phyloP scores from a whole-genome alignment of 305 asterid species.

The Fraxinus nigra region DNA sequence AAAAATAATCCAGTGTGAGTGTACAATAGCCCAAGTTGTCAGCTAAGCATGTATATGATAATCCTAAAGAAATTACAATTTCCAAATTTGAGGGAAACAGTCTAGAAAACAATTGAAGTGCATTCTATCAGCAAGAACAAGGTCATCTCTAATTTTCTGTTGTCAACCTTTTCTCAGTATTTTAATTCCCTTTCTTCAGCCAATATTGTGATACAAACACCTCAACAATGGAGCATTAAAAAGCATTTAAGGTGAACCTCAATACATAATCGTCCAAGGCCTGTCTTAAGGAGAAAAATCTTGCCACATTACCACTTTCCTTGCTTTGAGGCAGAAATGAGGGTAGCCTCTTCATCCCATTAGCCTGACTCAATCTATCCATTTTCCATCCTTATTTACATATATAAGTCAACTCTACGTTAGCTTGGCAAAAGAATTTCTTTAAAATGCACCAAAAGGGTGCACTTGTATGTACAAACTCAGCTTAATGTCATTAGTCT shows the following conservation, averaged over 20 bases:
- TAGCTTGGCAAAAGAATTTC: neutral
- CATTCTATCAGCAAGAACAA: neutral
- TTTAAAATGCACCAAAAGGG: neutral
- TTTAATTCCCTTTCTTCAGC: neutral
- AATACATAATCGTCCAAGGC: neutral
- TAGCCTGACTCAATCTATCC: neutral
- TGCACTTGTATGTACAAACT: conserved; percentile 10
- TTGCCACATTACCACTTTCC: neutral
- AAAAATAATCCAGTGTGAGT: neutral
- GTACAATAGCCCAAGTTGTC: neutral
- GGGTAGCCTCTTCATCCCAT: neutral
- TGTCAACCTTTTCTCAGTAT: neutral
- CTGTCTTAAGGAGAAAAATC: neutral
- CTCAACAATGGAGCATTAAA: neutral
- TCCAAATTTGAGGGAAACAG: neutral
- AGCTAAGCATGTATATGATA: neutral
- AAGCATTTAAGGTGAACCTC: neutral
- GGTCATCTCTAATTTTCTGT: neutral
- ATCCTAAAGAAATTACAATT: neutral
- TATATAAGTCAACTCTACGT: neutral
- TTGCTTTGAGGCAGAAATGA: neutral
- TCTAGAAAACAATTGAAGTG: neutral
- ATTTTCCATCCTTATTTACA: neutral
- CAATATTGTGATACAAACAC: neutral
- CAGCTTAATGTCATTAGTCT: conserved; percentile 10